phyloP scores from a whole-genome alignment of 2,329 filamentous ascomycete species.

The Aureobasidium zeae region DNA sequence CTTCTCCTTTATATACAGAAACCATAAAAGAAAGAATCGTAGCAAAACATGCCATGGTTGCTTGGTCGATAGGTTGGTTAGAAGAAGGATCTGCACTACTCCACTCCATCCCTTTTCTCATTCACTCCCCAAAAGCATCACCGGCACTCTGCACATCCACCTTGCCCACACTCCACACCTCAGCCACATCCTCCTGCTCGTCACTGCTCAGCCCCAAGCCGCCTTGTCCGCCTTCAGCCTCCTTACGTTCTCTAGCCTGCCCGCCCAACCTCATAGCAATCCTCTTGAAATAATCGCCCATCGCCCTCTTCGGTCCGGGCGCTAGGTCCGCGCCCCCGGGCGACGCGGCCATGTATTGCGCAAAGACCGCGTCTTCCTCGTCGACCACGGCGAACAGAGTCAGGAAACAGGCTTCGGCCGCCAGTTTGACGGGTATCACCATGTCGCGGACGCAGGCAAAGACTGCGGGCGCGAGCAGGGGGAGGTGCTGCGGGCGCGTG shows the following conservation, averaged over 20 bases:
- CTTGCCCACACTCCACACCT: conserved; percentile 91
- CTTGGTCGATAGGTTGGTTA: no score
- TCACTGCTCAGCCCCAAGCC: conserved; percentile 80
- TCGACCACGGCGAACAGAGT: conserved; percentile 84
- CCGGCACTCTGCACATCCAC: conserved; percentile 64
- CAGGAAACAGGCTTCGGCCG: conserved; percentile 89
- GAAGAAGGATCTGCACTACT: no score
- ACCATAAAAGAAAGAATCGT: no score
- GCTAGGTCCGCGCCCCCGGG: conserved; percentile 56
- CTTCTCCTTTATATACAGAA: no score
- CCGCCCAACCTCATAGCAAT: conserved; percentile 75
- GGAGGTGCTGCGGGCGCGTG: conserved; percentile 71
- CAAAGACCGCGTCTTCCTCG: conserved; percentile 75
- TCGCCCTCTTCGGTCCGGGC: conserved; percentile 70
- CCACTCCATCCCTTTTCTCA: no score
- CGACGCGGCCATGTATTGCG: conserved; percentile 72
- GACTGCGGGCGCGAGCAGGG: conserved; percentile 68
- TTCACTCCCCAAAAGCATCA: no score
- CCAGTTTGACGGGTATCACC: conserved; percentile 90
- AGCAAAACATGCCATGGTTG: no score
- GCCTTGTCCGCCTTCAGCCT: conserved; percentile 82
- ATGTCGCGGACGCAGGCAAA: conserved; percentile 85
- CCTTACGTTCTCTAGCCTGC: conserved; percentile 79
- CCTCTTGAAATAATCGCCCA: conserved; percentile 95
- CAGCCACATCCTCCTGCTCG: conserved; percentile 86